Conservation (phyloP, 2,329 filamentous ascomycete genomes). For the Cytospora mali region DNA sequence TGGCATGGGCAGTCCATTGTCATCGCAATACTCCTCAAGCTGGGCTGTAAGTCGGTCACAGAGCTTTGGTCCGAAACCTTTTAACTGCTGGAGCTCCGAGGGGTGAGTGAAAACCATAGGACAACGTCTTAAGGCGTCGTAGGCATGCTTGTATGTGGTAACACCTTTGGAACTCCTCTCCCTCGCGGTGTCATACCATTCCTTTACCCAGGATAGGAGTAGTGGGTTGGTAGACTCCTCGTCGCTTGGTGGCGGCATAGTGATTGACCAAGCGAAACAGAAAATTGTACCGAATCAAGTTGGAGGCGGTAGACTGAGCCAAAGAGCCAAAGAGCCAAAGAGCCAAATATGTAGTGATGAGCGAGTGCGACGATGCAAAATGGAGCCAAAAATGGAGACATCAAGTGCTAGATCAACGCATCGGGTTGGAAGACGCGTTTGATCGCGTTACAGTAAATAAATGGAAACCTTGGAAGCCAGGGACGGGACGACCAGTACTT, state of each 20-base stretch:
- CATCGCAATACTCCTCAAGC: conserved; percentile 61
- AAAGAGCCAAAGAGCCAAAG: too few relatives aligned
- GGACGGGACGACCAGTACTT: too few relatives aligned
- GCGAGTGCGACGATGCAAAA: background rate
- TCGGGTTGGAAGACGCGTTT: conserved; percentile 16
- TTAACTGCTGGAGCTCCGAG: conserved; percentile 71
- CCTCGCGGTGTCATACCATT: conserved; percentile 72
- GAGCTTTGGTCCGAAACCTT: conserved; percentile 72
- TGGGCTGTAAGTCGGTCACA: conserved; percentile 69
- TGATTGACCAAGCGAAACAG: background rate
- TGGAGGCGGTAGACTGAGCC: background rate
- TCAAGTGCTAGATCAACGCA: too few relatives aligned
- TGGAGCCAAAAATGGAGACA: background rate
- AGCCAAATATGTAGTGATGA: background rate
- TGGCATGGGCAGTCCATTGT: conserved; percentile 71
- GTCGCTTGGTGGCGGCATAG: conserved; percentile 29
- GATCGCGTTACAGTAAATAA: conserved; percentile 7
- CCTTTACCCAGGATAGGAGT: conserved; percentile 72
- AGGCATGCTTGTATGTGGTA: conserved; percentile 74
- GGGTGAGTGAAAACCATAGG: conserved; percentile 73
- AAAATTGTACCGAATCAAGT: background rate
- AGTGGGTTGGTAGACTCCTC: conserved; percentile 67
- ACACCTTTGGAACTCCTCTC: conserved; percentile 71
- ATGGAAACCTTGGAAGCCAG: too few relatives aligned
- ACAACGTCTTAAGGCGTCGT: conserved; percentile 75